Evolutionary conservation across 106 monocot species (phyloP), one percentile per base, ranked within the genome.

Genomic region (Chionographis japonica): DNA sequence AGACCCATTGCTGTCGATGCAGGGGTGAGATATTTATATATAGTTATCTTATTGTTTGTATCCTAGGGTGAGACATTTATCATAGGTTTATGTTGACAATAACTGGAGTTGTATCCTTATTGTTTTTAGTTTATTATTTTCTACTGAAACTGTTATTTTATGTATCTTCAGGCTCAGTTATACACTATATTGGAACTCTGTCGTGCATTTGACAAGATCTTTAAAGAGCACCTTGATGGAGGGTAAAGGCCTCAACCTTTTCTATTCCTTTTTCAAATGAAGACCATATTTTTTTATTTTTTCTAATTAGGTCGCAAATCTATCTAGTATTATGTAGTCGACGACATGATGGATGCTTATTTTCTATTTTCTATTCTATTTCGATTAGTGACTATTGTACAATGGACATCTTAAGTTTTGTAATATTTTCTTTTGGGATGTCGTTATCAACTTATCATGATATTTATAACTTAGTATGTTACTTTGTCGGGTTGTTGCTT

Each of bases 141-240:
- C 27, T 27, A 27, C 27, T 27, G 27, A 27, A 27, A 27, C 27
- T 27, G 27, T 27, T 27, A 27, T 27, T 27, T 51, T 53, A 4
- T 60, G 13, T 37, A 50, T 56, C 36, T 60, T 59, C 80, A 85
- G 85, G 85, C 85, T 62, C 85, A 81, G 18, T 71, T 85, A 19
- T 85, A 85, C 77, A 78, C 73, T 37, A 81, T 85, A 58, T 60
- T 85, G 71, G 85, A 85, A 61, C 77, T 85, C 19, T 85, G 81
- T 19, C 85, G 85, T 59, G 85, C 81, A 20, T 85, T 85, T 78
- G 85, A 85, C 43, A 76, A 80, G 57, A 78, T 85, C 66, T 85
- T 85, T 50, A 85, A 81, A 70, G 85, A 85, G 61, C 85, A 85
- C 68, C 68, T 85, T 12, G 85, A 85, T 68, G 85, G 85, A 81